phyloP scores from a whole-genome alignment of 129 eudicot genomes.

The Chrysanthemum lavandulifolium region DNA sequence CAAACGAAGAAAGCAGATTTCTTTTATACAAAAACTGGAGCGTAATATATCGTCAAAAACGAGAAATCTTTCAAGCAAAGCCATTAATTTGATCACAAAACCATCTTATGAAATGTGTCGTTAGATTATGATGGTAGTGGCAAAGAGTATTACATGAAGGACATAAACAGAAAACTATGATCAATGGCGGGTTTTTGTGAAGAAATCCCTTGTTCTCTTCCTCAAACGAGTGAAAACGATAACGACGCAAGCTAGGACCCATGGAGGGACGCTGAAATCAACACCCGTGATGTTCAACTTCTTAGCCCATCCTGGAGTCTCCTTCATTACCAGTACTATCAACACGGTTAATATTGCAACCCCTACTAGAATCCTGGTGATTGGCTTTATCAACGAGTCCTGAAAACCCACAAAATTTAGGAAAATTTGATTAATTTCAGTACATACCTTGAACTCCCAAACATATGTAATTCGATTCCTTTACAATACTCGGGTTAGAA shows the following conservation, averaged over 20 bases:
- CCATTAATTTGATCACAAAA: no score
- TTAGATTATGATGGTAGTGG: no score
- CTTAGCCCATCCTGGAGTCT: constrained; percentile 64
- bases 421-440: background rate
- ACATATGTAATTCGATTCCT: background rate
- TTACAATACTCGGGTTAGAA: no score
- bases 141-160: no score
- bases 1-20: no score
- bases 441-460: constrained; percentile 3
- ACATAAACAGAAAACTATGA: constrained; percentile 1
- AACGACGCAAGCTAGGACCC: constrained; percentile 79
- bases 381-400: constrained; percentile 80
- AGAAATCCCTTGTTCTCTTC: constrained; percentile 72
- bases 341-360: constrained; percentile 49
- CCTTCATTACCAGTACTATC: constrained; percentile 58
- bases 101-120: no score
- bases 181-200: constrained; percentile 32
- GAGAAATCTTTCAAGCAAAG: no score
- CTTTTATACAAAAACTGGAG: no score
- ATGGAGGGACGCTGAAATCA: constrained; percentile 64
- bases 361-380: constrained; percentile 66
- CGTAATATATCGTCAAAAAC: no score
- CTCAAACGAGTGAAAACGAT: constrained; percentile 80
- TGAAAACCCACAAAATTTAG: constrained; percentile 28
- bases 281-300: constrained; percentile 50